Evolutionary conservation across 2,329 filamentous ascomycete species (phyloP).

Genomic region (Alternaria metachromatica): DNA sequence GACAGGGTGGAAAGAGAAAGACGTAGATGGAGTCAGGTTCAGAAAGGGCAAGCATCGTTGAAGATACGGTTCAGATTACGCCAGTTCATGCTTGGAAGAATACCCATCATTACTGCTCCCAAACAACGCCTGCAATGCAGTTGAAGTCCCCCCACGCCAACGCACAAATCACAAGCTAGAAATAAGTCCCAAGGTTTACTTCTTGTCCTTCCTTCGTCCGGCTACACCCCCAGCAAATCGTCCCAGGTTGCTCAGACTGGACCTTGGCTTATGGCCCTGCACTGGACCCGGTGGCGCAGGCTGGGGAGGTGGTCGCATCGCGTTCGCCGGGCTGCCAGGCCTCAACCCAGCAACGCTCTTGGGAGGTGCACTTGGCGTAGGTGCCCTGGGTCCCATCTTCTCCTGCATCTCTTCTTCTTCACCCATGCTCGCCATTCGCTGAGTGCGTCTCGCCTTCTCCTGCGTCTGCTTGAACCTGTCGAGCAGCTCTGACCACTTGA

Average conservation of each 20-base stretch:
- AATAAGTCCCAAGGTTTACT: conserved; percentile 19
- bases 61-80: conserved; percentile 21
- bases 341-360: conserved; percentile 28
- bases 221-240: conserved; percentile 53
- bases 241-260: conserved; percentile 54
- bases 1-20: conserved; percentile 28
- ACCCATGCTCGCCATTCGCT: conserved; percentile 58
- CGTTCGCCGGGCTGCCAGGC: conserved; percentile 30
- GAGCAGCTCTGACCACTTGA: conserved; percentile 89
- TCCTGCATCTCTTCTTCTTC: conserved; percentile 43
- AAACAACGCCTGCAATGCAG: conserved; percentile 33
- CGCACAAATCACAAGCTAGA: conserved; percentile 2
- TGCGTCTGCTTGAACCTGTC: conserved; percentile 95
- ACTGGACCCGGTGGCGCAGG: conserved; percentile 21
- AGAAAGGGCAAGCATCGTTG: conserved; percentile 55
- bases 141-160: conserved; percentile 8
- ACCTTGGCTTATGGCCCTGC: conserved; percentile 46
- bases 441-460: conserved; percentile 77
- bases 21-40: conserved; percentile 45
- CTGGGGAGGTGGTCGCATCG: conserved; percentile 28
- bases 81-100: conserved; percentile 6
- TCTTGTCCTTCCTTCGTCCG: conserved; percentile 45
- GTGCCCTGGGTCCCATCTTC: conserved; percentile 33
- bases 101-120: background rate
- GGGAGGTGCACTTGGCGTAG: conserved; percentile 34